Evolutionary conservation across 2,329 filamentous ascomycete genomes (phyloP).

Genomic region (Corinectria fuckeliana): DNA sequence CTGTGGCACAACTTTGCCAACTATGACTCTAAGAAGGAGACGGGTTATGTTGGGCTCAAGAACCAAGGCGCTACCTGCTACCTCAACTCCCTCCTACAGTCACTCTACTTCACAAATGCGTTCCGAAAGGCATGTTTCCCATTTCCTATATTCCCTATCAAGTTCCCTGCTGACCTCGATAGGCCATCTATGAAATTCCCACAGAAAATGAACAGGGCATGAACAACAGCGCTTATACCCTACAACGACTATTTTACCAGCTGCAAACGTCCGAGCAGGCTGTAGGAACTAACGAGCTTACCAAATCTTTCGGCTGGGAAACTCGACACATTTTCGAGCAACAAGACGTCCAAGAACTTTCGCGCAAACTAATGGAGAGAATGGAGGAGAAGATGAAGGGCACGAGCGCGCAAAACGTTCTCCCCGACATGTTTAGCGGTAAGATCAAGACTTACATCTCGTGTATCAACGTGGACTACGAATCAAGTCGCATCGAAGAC

Average conservation of each 20-base stretch:
- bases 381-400: constrained; percentile 99
- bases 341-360: constrained; percentile 97
- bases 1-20: constrained; percentile 91
- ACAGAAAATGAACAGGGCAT: constrained; percentile 83
- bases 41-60: constrained; percentile 93
- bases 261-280: constrained; percentile 85
- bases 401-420: constrained; percentile 85
- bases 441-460: constrained; percentile 99
- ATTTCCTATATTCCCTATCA: constrained; percentile 1
- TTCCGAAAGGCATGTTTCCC: constrained; percentile 77
- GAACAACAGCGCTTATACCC: constrained; percentile 88
- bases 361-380: constrained; percentile 94
- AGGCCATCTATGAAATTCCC: constrained; percentile 97
- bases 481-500: constrained; percentile 93
- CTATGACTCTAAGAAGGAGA: constrained; percentile 99
- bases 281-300: constrained; percentile 91
- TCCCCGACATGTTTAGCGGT: constrained; percentile 91
- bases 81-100: constrained; percentile 83
- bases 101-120: constrained; percentile 85
- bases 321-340: constrained; percentile 98
- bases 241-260: constrained; percentile 94
- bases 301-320: constrained; percentile 97
- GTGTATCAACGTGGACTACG: constrained; percentile 97
- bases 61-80: constrained; percentile 96
- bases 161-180: constrained; percentile 22